A percentile compares a stretch with the other conserved stretches of the same genome.
Evolutionary conservation across 2,329 filamentous ascomycete genomes (phyloP).

Genomic region (Fusarium pseudoanthophilum): DNA sequence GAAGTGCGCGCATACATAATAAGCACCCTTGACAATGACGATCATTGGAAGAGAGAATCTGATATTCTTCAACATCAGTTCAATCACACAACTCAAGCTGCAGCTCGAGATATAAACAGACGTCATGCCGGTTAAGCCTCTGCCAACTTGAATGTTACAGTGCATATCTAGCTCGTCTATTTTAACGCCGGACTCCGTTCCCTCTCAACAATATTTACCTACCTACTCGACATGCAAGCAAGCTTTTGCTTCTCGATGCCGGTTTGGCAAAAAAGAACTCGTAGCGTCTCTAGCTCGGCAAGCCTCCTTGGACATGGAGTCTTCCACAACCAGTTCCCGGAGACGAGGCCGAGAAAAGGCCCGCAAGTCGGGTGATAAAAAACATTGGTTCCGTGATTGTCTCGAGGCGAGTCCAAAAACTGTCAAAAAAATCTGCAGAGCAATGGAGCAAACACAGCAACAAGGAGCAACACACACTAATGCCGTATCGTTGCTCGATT

Average conservation of each 20-base stretch:
- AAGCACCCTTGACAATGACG: not conserved
- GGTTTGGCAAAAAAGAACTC: constrained; percentile 1
- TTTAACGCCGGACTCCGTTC: constrained; percentile 18
- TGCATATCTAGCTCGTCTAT: constrained; percentile 5
- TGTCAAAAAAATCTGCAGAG: constrained; percentile 33
- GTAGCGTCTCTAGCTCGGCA: constrained; percentile 36
- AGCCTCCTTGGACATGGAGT: not conserved
- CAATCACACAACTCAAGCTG: not conserved
- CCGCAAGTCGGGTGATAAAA: constrained; percentile 29
- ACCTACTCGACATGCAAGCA: not conserved
- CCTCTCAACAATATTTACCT: constrained; percentile 25
- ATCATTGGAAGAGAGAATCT: constrained; percentile 7
- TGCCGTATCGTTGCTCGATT: constrained; percentile 4
- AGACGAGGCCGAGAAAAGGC: constrained; percentile 28
- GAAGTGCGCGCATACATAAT: constrained; percentile 1
- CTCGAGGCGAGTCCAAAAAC: constrained; percentile 17
- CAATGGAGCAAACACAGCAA: constrained; percentile 31
- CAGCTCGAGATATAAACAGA: not conserved
- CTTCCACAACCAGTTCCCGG: constrained; percentile 19
- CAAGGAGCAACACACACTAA: constrained; percentile 10
- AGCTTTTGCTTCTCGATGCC: constrained; percentile 8
- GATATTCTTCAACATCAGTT: not conserved
- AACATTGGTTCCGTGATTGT: constrained; percentile 20
- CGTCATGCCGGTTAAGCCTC: constrained; percentile 13
- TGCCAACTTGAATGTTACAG: constrained; percentile 18